Percentiles rank a stretch among this genome's conserved stretches.
Evolutionary conservation across 805 yeast species (phyloP).

Genomic region (Zygosaccharomyces bailii): DNA sequence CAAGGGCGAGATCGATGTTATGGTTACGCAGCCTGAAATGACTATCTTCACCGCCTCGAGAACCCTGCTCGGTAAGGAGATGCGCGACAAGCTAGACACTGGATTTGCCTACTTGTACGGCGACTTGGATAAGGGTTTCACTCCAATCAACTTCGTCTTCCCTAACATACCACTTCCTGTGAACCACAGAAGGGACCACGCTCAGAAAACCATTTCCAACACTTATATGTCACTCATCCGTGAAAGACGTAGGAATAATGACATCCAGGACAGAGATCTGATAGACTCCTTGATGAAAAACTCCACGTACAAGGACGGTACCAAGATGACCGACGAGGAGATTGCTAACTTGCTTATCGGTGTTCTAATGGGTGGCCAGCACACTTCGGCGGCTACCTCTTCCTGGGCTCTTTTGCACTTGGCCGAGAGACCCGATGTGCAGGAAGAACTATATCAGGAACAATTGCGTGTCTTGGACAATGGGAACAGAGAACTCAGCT

Average conservation of each 20-base stretch:
- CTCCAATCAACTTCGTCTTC: conserved; percentile 93
- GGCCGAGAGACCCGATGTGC: conserved; percentile 82
- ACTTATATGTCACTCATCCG: conserved; percentile 79
- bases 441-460: conserved; percentile 76
- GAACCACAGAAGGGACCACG: conserved; percentile 79
- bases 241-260: conserved; percentile 70
- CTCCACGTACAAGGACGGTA: conserved; percentile 90
- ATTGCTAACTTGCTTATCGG: conserved; percentile 93
- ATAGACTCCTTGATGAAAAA: conserved; percentile 80
- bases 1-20: conserved; percentile 59
- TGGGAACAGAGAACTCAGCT: conserved; percentile 58
- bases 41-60: conserved; percentile 96
- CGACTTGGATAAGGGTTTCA: conserved; percentile 95
- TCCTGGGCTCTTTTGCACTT: conserved; percentile 92
- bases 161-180: conserved; percentile 87
- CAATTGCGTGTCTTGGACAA: conserved; percentile 60
- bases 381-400: conserved; percentile 93
- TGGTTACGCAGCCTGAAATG: conserved; percentile 87
- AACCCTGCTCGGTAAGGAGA: conserved; percentile 84
- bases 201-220: conserved; percentile 74
- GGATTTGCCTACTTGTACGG: conserved; percentile 81
- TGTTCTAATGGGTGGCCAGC: conserved; percentile 98
- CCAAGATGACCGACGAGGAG: conserved; percentile 89
- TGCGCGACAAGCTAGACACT: conserved; percentile 77
- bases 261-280: conserved; percentile 80